These are phyloP conservation scores for Alternaria triticina DNA, from an alignment of 2,329 filamentous ascomycete species.

Conservation along the genomic window DNA sequence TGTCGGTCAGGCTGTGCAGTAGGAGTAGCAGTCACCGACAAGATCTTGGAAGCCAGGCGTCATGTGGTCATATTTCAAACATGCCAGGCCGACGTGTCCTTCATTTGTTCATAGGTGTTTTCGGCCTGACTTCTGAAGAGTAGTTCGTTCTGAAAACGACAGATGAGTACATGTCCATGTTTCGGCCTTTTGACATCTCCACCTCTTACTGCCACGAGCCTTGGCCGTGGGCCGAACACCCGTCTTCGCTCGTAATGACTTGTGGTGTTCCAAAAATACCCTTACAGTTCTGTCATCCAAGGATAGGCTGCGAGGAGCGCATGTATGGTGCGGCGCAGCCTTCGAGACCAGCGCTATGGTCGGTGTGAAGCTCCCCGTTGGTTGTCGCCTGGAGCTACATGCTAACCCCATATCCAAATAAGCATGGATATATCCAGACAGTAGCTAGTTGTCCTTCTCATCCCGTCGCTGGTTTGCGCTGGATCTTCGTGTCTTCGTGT, in stretches of 20 bases:
- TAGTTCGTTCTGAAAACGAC: not conserved
- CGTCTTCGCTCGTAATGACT: not conserved
- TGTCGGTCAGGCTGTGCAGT: not conserved
- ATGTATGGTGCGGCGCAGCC: not conserved
- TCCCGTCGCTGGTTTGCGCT: not conserved
- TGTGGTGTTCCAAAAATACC: not conserved
- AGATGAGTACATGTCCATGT: conserved; percentile 3
- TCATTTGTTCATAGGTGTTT: conserved; percentile 9
- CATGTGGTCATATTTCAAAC: conserved; percentile 17
- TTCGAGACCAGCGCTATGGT: not conserved
- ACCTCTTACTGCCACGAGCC: not conserved
- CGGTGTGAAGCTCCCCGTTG: not conserved
- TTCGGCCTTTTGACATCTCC: not conserved
- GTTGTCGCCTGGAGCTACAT: not conserved
- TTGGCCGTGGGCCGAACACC: not conserved
- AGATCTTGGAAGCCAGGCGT: conserved; percentile 7
- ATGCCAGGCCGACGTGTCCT: conserved; percentile 7
- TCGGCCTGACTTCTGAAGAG: not conserved
- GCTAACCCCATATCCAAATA: not conserved
- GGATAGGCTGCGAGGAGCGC: not conserved
- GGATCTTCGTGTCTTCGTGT: not conserved
- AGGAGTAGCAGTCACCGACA: not conserved
- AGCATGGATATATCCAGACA: not conserved
- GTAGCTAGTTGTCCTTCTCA: not conserved
- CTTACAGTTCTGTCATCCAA: not conserved